Evolutionary conservation across 305 asterid genomes (phyloP).

Genomic region (Fraxinus sp.): DNA sequence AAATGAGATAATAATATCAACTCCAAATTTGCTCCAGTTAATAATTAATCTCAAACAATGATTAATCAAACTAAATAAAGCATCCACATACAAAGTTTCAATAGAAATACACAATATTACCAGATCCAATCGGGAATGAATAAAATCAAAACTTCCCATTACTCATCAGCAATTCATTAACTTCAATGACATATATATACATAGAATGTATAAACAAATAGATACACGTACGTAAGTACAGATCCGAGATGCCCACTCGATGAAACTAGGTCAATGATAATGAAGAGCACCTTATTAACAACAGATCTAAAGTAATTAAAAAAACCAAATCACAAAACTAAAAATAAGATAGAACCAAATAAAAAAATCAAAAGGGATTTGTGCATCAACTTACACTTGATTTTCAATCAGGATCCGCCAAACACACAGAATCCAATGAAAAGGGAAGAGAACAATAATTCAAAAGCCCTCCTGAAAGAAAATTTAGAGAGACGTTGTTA

Average conservation of each 20-base stretch:
- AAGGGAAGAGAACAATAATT: background rate
- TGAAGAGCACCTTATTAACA: background rate
- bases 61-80: background rate
- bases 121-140: slow-evolving; percentile 16
- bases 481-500: background rate
- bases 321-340: background rate
- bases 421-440: background rate
- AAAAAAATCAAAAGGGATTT: background rate
- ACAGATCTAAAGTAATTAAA: slow-evolving; percentile 1
- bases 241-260: background rate
- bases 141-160: background rate
- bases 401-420: background rate
- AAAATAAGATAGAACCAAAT: background rate
- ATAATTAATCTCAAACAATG: slow-evolving; percentile 3
- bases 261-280: background rate
- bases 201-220: background rate
- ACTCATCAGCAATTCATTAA: slow-evolving; percentile 7
- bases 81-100: slow-evolving; percentile 10
- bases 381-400: background rate
- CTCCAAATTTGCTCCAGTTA: slow-evolving; percentile 1
- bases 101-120: slow-evolving; percentile 7
- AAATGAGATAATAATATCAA: background rate
- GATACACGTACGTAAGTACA: background rate
- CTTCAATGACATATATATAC: background rate
- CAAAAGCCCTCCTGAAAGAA: background rate